Evolutionary conservation across 176 grass and related monocot species (phyloP), one percentile per base, ranked within the genome.

Genomic region (Cymbopogon citratus): DNA sequence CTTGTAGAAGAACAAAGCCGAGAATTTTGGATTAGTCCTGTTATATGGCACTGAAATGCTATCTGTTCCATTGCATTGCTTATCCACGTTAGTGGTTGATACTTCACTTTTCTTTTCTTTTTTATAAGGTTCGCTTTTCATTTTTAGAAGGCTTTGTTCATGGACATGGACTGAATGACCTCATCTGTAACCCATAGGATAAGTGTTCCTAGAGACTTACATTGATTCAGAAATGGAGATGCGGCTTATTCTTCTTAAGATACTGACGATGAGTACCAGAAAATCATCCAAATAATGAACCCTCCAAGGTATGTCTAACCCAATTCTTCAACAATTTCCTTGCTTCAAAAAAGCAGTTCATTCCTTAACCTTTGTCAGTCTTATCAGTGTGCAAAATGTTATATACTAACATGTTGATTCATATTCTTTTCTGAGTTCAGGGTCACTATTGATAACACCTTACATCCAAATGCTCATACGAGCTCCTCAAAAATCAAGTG

Each of bases 271-370:
- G 94, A 97, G 83, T 94, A 94, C 68, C 81, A 97, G 81, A 97
- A 97, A 81, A 94, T 97, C 72, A 97, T 97, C 65, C 87, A 88
- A 44, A 97, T 86, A 74, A 97, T 97, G 94, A 97, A 97, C 74
- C 94, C 94, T 91, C 94, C 94, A 25, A 92, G 94, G 94, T 97
- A 69, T 38, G 5, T 59, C 9, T 60, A 36, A 43, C 41, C 35
- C 34, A 25, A 12, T 72, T 76, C 12, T 23, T 72, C 43, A 12
- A 12, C 77, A 16, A 24, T 66, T 34, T n/a, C 14, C 3, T 10
- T 49, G 10, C 11, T 29, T 33, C 45, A 51, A 7, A 34, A n/a
- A 54, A 74, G 5, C 54, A 74, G 12, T 15, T 61, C 54, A 6
- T 19, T 67, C 26, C 25, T 63, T 12, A n/a, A 12, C 34, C 6